Conservation (phyloP, 2,329 filamentous ascomycete species). For the Colletotrichum sp. region DNA sequence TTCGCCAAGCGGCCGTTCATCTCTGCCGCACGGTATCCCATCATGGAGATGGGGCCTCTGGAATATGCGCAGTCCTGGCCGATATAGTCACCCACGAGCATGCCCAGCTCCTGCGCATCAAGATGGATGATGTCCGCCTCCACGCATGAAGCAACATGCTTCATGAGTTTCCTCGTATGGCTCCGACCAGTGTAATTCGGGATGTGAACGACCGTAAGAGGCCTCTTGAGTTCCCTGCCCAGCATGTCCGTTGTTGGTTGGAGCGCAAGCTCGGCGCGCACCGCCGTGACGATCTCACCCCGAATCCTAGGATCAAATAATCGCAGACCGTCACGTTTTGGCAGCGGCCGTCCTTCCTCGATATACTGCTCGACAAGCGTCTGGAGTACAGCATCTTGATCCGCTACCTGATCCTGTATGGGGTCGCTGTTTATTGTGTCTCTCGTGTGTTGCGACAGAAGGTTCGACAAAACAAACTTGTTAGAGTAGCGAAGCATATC, state of each 20-base stretch:
- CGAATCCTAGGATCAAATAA: constrained; percentile 14
- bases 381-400: background rate
- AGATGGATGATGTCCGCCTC: constrained; percentile 72
- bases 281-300: constrained; percentile 33
- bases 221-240: constrained; percentile 30
- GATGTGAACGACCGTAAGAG: constrained; percentile 38
- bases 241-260: constrained; percentile 21
- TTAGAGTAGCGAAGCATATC: constrained; percentile 19
- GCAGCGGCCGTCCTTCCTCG: constrained; percentile 10
- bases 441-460: constrained; percentile 16
- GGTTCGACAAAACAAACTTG: constrained; percentile 13
- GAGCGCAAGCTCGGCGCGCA: constrained; percentile 34
- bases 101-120: constrained; percentile 72
- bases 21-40: constrained; percentile 62
- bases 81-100: constrained; percentile 72
- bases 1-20: constrained; percentile 59
- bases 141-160: constrained; percentile 64
- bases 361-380: constrained; percentile 17
- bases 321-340: background rate
- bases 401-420: background rate
- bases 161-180: constrained; percentile 50
- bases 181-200: constrained; percentile 35
- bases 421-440: background rate
- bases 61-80: constrained; percentile 62
- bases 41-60: constrained; percentile 53